A percentile compares a stretch with the other conserved stretches of the same genome.
Conservation (phyloP, 352 stramenopile genomes). For the Albugo laibachii region DNA sequence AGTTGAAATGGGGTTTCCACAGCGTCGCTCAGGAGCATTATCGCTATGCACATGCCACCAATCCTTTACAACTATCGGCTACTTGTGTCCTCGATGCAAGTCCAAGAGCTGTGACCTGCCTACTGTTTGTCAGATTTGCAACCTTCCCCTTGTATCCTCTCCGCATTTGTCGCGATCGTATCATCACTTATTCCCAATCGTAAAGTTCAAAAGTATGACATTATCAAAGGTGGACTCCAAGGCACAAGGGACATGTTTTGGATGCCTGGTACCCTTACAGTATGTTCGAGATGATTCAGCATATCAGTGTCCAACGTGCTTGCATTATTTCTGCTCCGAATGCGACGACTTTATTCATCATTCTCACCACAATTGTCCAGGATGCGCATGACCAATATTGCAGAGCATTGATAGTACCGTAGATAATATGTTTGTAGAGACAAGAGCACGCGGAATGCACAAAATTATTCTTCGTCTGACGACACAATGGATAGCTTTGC, state of each 20-base stretch:
- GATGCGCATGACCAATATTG: conserved; percentile 46
- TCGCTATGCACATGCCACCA: conserved; percentile 75
- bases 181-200: conserved; percentile 96
- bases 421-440: too few species aligned
- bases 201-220: conserved; percentile 76
- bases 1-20: conserved; percentile 73
- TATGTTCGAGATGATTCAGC: conserved; percentile 13
- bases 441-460: too few species aligned
- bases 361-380: conserved; percentile 96
- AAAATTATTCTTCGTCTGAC: too few species aligned
- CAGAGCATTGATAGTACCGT: neutral
- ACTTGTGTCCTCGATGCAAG: conserved; percentile 88
- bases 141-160: conserved; percentile 89
- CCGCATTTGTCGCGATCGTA: conserved; percentile 94
- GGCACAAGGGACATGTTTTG: conserved; percentile 47
- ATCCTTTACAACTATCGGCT: conserved; percentile 78
- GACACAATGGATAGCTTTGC: conserved; percentile 1
- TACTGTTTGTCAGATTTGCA: conserved; percentile 91
- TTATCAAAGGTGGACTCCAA: conserved; percentile 9
- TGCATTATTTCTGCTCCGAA: conserved; percentile 88
- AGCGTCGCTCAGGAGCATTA: conserved; percentile 43
- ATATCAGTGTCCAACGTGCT: conserved; percentile 81
- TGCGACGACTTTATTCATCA: conserved; percentile 97
- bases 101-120: conserved; percentile 89
- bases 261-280: conserved; percentile 33